Conservation (phyloP, 1,139 yeast genomes). For the Taiozyma sp. region DNA sequence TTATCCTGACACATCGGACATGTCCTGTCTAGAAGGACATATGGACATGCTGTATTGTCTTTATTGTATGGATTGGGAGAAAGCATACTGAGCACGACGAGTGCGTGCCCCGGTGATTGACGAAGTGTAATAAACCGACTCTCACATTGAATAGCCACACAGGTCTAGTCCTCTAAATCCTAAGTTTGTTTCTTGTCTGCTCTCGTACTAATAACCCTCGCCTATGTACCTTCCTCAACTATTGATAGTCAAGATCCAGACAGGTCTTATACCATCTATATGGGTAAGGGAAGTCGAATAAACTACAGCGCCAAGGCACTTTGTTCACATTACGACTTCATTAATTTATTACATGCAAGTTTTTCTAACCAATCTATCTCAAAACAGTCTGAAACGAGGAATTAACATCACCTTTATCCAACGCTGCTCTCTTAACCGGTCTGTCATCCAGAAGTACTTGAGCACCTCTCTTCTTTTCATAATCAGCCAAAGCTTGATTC, state of each 20-base stretch:
- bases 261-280: not conserved
- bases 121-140: too few species aligned
- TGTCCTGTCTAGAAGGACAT: too few species aligned
- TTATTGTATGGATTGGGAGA: too few species aligned
- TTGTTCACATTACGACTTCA: not conserved
- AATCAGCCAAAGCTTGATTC: not conserved
- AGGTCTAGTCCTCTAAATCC: too few species aligned
- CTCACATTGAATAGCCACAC: too few species aligned
- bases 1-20: too few species aligned
- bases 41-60: too few species aligned
- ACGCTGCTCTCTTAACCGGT: conserved; percentile 22
- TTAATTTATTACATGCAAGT: not conserved
- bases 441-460: conserved; percentile 1
- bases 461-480: not conserved
- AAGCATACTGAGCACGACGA: too few species aligned
- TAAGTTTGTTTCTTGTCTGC: too few species aligned
- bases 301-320: not conserved
- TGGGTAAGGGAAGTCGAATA: not conserved
- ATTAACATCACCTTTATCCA: conserved; percentile 23
- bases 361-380: conserved; percentile 2
- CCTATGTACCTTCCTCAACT: too few species aligned
- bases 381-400: conserved; percentile 22
- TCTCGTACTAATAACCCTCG: too few species aligned
- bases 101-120: too few species aligned
- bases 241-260: not conserved